Evolutionary conservation across 306 rosid genomes (phyloP), one percentile per base, ranked within the genome.

Genomic region (Hylodesmum podocarpum): DNA sequence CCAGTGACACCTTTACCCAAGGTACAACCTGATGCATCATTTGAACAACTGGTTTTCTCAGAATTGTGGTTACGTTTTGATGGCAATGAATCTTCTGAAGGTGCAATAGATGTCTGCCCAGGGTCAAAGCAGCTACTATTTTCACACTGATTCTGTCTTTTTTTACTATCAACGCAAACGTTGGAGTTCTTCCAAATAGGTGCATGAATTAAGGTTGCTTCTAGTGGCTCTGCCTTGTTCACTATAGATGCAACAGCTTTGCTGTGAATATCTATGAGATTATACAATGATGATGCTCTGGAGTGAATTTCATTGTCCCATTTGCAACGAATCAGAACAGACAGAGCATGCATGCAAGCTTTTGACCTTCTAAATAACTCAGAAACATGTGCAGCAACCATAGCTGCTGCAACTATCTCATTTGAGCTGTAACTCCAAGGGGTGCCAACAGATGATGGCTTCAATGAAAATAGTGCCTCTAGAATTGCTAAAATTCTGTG

Each of bases 341-440:
- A 87, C 47, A 94, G 88, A 47, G 98, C 95, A 87, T 83, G 97
- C 98, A 90, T 94, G 86, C 98, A 94, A 84, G 98, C 98, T 83
- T 92, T 94, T 49, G 98, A 94, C 70, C 85, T 87, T 80, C 98
- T 86, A 77, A 94, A 94, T 79, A 94, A 81, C 65, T 94, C 98
- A 75, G 98, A 92, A 80, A 94, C 88, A 84, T 94, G 98, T 19
- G 98, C 98, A 3, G 98, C 98, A 84, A 94, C 98, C 98, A 94
- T 94, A n/a, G 98, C 98, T 80, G 98, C 98, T 53, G 98, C 98
- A 78, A 94, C 96, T 77, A 94, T 94, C 87, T 94, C 98, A 65
- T 90, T 92, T 53, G 98, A 94, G 84, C 98, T 92, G 87, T 86
- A 92, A 87, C 92, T 92, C 97, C 98, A 92, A 4, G 97, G 89